Percentiles rank a stretch among this genome's conserved stretches.
Evolutionary conservation across 176 grass and related monocot genomes (phyloP).

Genomic region (Olyra latifolia): DNA sequence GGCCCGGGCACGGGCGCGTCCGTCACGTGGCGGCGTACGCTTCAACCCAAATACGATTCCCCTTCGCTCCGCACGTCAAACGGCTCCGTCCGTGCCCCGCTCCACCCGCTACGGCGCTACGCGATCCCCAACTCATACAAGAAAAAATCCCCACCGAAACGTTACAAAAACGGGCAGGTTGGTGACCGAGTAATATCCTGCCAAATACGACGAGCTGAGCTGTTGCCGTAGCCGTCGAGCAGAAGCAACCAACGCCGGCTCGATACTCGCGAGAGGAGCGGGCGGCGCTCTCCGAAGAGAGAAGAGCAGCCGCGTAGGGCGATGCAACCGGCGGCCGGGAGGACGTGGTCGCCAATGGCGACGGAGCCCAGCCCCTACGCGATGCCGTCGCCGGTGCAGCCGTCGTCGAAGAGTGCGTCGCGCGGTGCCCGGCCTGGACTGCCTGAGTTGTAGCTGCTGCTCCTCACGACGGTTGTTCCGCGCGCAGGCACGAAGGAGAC

Average conservation of each 20-base stretch:
- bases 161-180: neutral
- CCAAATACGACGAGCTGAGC: neutral
- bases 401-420: slow-evolving; percentile 48
- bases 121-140: neutral
- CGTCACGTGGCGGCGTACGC: slow-evolving; percentile 37
- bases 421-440: neutral
- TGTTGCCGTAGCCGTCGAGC: neutral
- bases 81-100: slow-evolving; percentile 1
- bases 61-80: neutral
- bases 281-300: neutral
- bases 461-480: neutral
- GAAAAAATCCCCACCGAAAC: slow-evolving; percentile 1
- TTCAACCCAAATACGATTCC: neutral
- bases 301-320: neutral
- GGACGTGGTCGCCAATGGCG: slow-evolving; percentile 34
- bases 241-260: slow-evolving; percentile 9
- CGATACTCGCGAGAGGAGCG: slow-evolving; percentile 19
- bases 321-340: slow-evolving; percentile 23
- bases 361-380: slow-evolving; percentile 59
- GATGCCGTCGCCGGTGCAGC: slow-evolving; percentile 42
- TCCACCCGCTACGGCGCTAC: slow-evolving; percentile 28
- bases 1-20: neutral
- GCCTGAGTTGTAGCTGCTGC: neutral
- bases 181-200: slow-evolving; percentile 16
- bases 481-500: slow-evolving; percentile 65